Base-by-base conservation (phyloP, 768 basidiomycete species). In the Leccinum variicolor region DNA sequence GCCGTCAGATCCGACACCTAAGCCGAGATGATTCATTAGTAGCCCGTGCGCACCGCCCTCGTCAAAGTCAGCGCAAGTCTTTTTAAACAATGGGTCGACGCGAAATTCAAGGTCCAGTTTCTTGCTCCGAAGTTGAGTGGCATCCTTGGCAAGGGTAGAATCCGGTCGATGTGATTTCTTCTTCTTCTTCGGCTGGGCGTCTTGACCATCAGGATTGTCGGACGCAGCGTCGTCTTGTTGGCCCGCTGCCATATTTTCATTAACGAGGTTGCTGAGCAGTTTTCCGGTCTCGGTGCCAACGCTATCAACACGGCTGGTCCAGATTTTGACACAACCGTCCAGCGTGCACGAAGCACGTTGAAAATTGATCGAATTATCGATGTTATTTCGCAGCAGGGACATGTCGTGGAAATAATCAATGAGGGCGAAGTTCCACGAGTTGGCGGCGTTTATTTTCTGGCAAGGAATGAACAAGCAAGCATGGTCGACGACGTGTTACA, bases 321-420 rank as follows among this genome's bases (percentile, higher is more conserved):
- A 99, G 60, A 99, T 98, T 76, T 98, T 99, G 72, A 99, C 94
- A 72, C 97, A 99, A 3, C 96, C 97, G 58, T 99, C 97, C 21
- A 99, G 84, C 0, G 97, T 98, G 70, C 88, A 95, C 0, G 93
- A 95, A 15, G 97, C 97, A 69, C 96, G 95, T 74, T 98, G 97
- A 69, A 99, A 99, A 74, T 99, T 98, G 80, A 99, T 99, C 14
- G 91, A 89, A 66, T 97, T 96, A 68, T 98, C 95, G 47, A 83
- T 84, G 60, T 90, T 86, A 72, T 99, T 98, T 49, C 97, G 83
- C 36, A 99, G 79, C 15, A 98, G 81, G 11, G 92, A 94, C 89
- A 98, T 94, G 71, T 99, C 96, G 64, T 97, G 93, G 70, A 98
- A 99, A 70, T 99, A 99, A 74, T 99, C 97, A 56, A 99, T 98